These are phyloP conservation scores for Grifola frondosa DNA, from an alignment of 1,284 basidiomycete genomes.

Conservation along the genomic window DNA sequence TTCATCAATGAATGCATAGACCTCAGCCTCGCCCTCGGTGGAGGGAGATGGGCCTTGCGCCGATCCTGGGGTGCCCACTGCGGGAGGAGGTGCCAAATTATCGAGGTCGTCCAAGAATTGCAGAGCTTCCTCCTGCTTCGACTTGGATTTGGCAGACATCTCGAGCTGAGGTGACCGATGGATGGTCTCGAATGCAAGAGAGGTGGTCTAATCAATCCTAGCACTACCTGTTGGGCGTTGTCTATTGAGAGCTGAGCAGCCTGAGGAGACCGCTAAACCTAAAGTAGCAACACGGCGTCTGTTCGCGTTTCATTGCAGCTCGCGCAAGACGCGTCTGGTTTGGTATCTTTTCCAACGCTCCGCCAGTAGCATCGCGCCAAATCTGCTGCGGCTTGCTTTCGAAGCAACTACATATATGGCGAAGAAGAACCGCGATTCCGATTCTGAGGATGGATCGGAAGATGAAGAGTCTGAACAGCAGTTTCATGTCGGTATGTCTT, in stretches of 20 bases:
- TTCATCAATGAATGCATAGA: constrained; percentile 91
- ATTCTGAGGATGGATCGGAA: background rate
- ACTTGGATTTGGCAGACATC: constrained; percentile 59
- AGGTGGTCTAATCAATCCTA: background rate
- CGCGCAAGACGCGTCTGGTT: constrained; percentile 7
- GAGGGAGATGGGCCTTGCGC: constrained; percentile 25
- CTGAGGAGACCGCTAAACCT: constrained; percentile 1
- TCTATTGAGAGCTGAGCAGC: background rate
- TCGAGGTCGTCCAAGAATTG: constrained; percentile 91
- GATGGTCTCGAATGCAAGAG: background rate
- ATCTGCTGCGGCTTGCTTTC: background rate
- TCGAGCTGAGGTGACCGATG: background rate
- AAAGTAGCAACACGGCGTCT: background rate
- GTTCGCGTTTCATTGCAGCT: background rate
- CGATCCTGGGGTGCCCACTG: constrained; percentile 19
- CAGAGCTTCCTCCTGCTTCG: constrained; percentile 86
- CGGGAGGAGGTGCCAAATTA: constrained; percentile 52
- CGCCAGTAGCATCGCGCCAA: background rate
- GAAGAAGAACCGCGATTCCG: constrained; percentile 5
- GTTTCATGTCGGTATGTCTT: constrained; percentile 51
- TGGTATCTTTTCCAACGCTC: background rate
- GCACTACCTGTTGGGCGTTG: background rate
- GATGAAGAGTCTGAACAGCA: constrained; percentile 34
- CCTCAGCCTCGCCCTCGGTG: constrained; percentile 70
- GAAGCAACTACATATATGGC: constrained; percentile 1